Evolutionary conservation across 768 basidiomycete species (phyloP).

Genomic region (Pisolithus sp.): DNA sequence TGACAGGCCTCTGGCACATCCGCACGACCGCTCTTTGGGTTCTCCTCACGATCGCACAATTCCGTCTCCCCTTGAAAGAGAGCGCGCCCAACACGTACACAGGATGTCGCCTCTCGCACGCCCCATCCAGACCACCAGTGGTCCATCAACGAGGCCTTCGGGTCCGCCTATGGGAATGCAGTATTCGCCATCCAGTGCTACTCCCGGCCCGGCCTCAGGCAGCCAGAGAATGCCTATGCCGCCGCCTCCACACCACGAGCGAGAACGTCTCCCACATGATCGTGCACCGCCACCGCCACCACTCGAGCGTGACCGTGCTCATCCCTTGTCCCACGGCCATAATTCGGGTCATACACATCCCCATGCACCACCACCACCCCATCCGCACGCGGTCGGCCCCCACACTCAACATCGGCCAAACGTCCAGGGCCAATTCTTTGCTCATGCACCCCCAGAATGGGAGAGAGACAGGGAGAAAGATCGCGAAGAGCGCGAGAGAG

Average conservation of each 20-base stretch:
- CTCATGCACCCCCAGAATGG: constrained; percentile 22
- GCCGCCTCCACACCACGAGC: neutral
- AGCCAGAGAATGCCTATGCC: neutral
- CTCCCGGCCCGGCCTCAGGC: constrained; percentile 7
- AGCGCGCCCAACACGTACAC: constrained; percentile 17
- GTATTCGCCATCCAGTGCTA: constrained; percentile 8
- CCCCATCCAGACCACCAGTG: constrained; percentile 13
- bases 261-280: constrained; percentile 14
- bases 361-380: constrained; percentile 10
- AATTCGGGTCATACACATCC: constrained; percentile 24
- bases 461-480: constrained; percentile 7
- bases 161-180: constrained; percentile 6
- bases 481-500: neutral
- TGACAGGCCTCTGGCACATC: neutral
- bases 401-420: constrained; percentile 1
- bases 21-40: constrained; percentile 11
- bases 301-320: constrained; percentile 21
- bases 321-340: constrained; percentile 13
- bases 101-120: constrained; percentile 21
- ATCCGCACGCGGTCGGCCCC: constrained; percentile 15
- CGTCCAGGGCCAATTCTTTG: constrained; percentile 26
- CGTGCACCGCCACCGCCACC: constrained; percentile 14
- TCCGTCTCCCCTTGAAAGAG: constrained; percentile 18
- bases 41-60: constrained; percentile 20
- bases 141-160: neutral